Evolutionary conservation across 345 rosid species (phyloP), one percentile per base, ranked within the genome.

Genomic region (Xanthoceras sorbifolium): DNA sequence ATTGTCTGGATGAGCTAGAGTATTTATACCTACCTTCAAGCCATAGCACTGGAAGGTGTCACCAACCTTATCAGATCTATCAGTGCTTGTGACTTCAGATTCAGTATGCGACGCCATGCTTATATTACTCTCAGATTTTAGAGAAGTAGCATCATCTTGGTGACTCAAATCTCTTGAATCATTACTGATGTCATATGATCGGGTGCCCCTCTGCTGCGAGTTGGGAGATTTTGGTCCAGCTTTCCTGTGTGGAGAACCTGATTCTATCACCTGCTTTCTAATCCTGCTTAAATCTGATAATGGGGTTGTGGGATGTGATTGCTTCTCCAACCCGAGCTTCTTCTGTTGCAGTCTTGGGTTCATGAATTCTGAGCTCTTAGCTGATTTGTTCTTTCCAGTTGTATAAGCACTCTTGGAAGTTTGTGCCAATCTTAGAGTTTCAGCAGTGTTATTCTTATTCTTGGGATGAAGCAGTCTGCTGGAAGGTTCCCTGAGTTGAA

Each of bases 31-130:
- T 84, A 91, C 97, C 42, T 77, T 87, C 64, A 82, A 81, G 46
- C 73, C 71, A 54, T 73, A 75, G 62, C 84, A 86, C 87, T 81
- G 87, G 25, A 64, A 64, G 67, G 64, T 71, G 77, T 44, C 28
- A 62, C 73, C 79, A 50, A 52, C 84, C 85, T 85, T 84, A 65
- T 78, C 69, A 48, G 82, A 86, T 72, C 81, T 85, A 73, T 86
- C 86, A 38, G 74, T 78, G 85, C 93, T 93, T 64, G 91, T 85
- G 76, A 90, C 88, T 85, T 93, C 96, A 54, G 55, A 83, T 48
- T 90, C 98, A 72, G 79, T 79, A 74, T 77, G 84, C 28, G 96
- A 89, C 76, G 82, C 87, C 60, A 74, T 77, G 79, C 90, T 90
- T 69, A 63, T 71, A 67, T 82, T 84, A 83, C 91, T 87, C 29